Evolutionary conservation across 108 stramenopile species (phyloP).

Genomic region (Ochromonas danica): DNA sequence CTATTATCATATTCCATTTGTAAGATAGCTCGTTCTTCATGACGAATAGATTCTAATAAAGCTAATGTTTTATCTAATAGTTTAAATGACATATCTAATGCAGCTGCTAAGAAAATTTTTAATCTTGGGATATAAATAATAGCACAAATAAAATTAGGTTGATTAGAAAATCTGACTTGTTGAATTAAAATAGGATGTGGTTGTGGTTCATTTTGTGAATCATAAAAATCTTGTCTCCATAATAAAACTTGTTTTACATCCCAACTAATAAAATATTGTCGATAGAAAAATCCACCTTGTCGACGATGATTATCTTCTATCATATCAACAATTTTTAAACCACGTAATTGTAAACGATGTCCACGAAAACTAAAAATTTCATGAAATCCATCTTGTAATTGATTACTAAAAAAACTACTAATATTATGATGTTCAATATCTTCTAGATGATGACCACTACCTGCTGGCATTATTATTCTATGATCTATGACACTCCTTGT

Average conservation of each 20-base stretch:
- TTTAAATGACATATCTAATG: slow-evolving; percentile 34
- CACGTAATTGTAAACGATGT: slow-evolving; percentile 2
- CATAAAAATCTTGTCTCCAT: slow-evolving; percentile 1
- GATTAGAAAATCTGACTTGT: not conserved
- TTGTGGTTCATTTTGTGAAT: not conserved
- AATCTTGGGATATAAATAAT: not conserved
- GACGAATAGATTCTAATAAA: slow-evolving; percentile 33
- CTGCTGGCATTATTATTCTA: too few relatives aligned
- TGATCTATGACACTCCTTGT: too few relatives aligned
- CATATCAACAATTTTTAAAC: not conserved
- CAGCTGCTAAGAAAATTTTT: slow-evolving; percentile 22
- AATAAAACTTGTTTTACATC: slow-evolving; percentile 18
- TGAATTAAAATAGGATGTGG: not conserved
- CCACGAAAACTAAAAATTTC: slow-evolving; percentile 1
- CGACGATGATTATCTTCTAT: not conserved
- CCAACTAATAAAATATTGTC: not conserved
- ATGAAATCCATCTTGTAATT: slow-evolving; percentile 37
- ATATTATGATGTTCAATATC: too few relatives aligned
- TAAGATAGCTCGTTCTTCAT: slow-evolving; percentile 34
- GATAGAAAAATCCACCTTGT: not conserved
- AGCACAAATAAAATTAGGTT: slow-evolving; percentile 24
- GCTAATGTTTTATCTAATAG: not conserved
- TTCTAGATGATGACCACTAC: too few relatives aligned
- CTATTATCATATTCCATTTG: slow-evolving; percentile 11
- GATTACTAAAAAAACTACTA: too few relatives aligned